Evolutionary conservation across 1,139 yeast species (phyloP).

Genomic region (Meyerozyma elateridarum): DNA sequence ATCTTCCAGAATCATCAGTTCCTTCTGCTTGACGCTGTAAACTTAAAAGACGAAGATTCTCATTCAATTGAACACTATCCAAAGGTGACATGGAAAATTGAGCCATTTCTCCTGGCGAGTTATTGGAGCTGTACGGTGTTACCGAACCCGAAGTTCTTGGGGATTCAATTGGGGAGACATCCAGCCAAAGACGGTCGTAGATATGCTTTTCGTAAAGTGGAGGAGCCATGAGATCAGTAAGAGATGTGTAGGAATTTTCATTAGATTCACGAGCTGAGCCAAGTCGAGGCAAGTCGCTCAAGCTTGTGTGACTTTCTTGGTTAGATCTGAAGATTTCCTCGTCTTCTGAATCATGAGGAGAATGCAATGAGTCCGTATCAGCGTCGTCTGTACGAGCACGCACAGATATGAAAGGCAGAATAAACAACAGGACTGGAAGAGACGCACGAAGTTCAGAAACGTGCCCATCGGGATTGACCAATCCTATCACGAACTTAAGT

Average conservation of each 20-base stretch:
- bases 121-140: conserved; percentile 42
- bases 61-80: conserved; percentile 43
- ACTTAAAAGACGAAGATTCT: conserved; percentile 51
- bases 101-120: conserved; percentile 4
- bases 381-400: conserved; percentile 42
- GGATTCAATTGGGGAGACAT: conserved; percentile 54
- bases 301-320: conserved; percentile 25
- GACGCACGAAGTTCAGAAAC: conserved; percentile 74
- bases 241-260: conserved; percentile 28
- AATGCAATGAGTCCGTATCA: conserved; percentile 10
- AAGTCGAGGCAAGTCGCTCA: conserved; percentile 19
- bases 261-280: conserved; percentile 19
- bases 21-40: conserved; percentile 44
- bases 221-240: conserved; percentile 66
- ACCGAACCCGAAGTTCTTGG: conserved; percentile 51
- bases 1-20: conserved; percentile 9
- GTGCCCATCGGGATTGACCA: conserved; percentile 71
- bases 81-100: conserved; percentile 40
- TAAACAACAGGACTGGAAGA: conserved; percentile 61
- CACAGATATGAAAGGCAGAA: conserved; percentile 78
- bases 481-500: conserved; percentile 58
- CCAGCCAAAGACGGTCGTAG: conserved; percentile 81
- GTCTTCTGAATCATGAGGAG: conserved; percentile 20
- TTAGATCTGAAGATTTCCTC: conserved; percentile 31
- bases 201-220: conserved; percentile 84